These are phyloP conservation scores for Kwoniella pini DNA, from an alignment of 768 basidiomycete genomes.

Conservation along the genomic window DNA sequence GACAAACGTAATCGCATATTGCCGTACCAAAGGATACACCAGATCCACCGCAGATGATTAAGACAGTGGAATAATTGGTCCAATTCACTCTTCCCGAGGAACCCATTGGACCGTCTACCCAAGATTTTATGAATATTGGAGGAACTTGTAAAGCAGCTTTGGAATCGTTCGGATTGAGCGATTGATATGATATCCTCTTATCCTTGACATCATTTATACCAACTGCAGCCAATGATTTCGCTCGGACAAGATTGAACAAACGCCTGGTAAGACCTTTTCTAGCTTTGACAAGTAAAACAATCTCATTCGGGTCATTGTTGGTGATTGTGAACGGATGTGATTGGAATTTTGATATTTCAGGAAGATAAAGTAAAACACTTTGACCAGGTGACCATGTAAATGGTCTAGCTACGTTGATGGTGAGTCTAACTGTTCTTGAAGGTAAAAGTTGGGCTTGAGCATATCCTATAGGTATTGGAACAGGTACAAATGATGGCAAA, in stretches of 20 bases:
- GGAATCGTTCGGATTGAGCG: conserved; percentile 11
- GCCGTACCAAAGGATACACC: conserved; percentile 73
- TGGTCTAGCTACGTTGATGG: conserved; percentile 62
- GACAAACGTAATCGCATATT: conserved; percentile 66
- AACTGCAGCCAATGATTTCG: conserved; percentile 30
- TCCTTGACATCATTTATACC: conserved; percentile 22
- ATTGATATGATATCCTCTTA: conserved; percentile 23
- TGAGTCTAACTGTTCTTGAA: conserved; percentile 70
- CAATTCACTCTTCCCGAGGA: conserved; percentile 65
- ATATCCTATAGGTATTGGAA: conserved; percentile 66
- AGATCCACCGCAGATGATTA: conserved; percentile 71
- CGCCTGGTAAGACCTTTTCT: conserved; percentile 69
- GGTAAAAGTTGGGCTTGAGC: conserved; percentile 70
- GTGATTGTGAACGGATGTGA: conserved; percentile 75
- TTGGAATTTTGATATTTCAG: conserved; percentile 64
- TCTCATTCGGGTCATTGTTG: conserved; percentile 61
- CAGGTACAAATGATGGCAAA: conserved; percentile 44
- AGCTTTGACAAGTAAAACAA: conserved; percentile 70
- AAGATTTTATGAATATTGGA: conserved; percentile 60
- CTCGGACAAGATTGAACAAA: conserved; percentile 63
- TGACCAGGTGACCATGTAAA: conserved; percentile 76
- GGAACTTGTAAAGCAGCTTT: conserved; percentile 17
- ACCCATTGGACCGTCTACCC: conserved; percentile 71
- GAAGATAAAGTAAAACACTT: conserved; percentile 70
- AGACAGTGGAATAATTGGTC: conserved; percentile 63